These are phyloP conservation scores for Posidonia australis DNA, from an alignment of 106 monocot species.

Conservation along the genomic window DNA sequence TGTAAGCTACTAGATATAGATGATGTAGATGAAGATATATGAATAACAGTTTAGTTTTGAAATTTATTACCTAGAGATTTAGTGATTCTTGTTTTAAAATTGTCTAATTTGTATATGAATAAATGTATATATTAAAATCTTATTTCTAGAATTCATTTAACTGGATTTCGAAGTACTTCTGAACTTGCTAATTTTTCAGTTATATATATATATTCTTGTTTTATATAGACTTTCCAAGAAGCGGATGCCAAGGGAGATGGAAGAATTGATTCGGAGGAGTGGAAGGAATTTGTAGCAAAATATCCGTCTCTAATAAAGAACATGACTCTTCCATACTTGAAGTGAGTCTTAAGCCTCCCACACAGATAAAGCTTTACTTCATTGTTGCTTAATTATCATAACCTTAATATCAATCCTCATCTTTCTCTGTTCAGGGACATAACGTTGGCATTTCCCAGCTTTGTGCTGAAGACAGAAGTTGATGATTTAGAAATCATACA, in stretches of 20 bases:
- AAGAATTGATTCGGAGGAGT: slow-evolving; percentile 23
- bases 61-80: no score
- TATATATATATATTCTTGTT: neutral
- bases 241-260: slow-evolving; percentile 29
- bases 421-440: slow-evolving; percentile 11
- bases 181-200: neutral
- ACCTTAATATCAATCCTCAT: neutral
- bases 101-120: no score
- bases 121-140: no score
- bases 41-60: no score
- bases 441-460: slow-evolving; percentile 22
- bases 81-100: no score
- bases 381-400: neutral
- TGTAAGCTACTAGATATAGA: no score
- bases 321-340: slow-evolving; percentile 33
- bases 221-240: slow-evolving; percentile 21
- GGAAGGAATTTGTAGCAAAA: slow-evolving; percentile 22
- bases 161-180: no score
- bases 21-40: no score
- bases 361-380: neutral
- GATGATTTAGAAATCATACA: slow-evolving; percentile 12
- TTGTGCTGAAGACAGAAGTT: slow-evolving; percentile 12
- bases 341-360: slow-evolving; percentile 8
- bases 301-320: slow-evolving; percentile 27
- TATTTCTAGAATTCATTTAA: no score